Base-by-base conservation (phyloP, 345 rosid species). In the Physaria fendleri region DNA sequence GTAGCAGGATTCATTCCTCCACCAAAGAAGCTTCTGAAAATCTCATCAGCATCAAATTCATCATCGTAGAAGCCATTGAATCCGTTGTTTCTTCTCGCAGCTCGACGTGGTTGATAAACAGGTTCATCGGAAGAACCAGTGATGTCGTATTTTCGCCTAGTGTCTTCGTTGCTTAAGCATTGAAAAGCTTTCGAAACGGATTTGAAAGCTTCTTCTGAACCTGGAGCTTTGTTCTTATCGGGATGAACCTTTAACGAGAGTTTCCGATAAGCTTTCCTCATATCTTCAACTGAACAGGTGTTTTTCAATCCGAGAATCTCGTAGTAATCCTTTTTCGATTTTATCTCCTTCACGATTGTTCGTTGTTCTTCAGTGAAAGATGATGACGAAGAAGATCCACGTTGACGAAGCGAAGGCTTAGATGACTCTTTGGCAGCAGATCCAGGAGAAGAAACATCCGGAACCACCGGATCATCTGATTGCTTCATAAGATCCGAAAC, bases 201-300 rank as follows among this genome's bases (percentile, higher is more conserved):
- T 72, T 89, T 93, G 56, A 89, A 93, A 3, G 90, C 87, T 49
- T 93, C 99, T 69, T 93, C 99, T 18, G 99, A 83, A 0, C 95
- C 98, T 0, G 97, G 98, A 25, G 97, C 95, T 7, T 77, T 80
- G 75, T 88, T 92, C 85, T 92, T 92, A 52, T 92, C 98, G 0
- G 98, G 98, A 63, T 92, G 98, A 24, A 92, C 98, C 62, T 88
- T 88, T 57, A 88, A 71, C 1, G 98, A 88, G 32, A 92, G 75
- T 64, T 92, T 92, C 35, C 97, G 71, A 38, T 92, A 92, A 0
- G 95, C 79, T 66, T 86, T 92, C 16, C 90, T 76, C 30, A 88
- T 69, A 73, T 93, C 99, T 51, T 93, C 97, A 3, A 83, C 87
- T 5, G 92, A 51, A 62, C 85, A 83, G 23, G 59, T 55, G 62